A percentile compares a stretch with the other conserved stretches of the same genome.
phyloP scores from a whole-genome alignment of 2,329 filamentous ascomycete genomes.

The Didymella lethalis region DNA sequence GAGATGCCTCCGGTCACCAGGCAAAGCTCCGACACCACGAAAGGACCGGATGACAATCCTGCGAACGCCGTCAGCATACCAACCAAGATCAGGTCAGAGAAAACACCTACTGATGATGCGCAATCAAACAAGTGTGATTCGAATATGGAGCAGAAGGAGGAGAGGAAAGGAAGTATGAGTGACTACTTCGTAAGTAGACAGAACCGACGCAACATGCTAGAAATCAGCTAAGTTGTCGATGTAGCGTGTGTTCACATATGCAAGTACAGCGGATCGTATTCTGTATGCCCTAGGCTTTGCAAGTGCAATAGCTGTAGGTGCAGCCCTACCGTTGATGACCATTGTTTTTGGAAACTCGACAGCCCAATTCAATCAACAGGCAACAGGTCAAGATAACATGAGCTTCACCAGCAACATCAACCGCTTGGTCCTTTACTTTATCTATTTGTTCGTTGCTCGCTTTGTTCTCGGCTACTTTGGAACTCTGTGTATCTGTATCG shows the following conservation, averaged over 20 bases:
- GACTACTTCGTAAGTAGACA: slow-evolving; percentile 4
- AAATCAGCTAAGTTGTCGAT: neutral
- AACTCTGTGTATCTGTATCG: slow-evolving; percentile 83
- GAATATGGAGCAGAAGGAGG: neutral
- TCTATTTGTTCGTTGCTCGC: slow-evolving; percentile 32
- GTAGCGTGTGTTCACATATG: slow-evolving; percentile 24
- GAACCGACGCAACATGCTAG: no score
- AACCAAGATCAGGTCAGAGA: neutral
- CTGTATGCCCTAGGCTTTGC: slow-evolving; percentile 15
- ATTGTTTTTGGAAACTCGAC: slow-evolving; percentile 32
- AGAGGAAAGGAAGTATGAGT: slow-evolving; percentile 4
- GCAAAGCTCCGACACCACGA: neutral
- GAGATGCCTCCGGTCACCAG: neutral
- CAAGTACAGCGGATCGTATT: slow-evolving; percentile 12
- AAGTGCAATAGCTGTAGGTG: slow-evolving; percentile 70
- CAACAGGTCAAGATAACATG: slow-evolving; percentile 13
- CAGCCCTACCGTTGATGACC: slow-evolving; percentile 78
- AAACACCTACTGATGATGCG: neutral
- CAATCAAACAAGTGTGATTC: neutral
- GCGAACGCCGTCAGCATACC: neutral
- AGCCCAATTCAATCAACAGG: slow-evolving; percentile 25
- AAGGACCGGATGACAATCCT: neutral
- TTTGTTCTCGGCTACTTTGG: slow-evolving; percentile 73
- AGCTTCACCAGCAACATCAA: slow-evolving; percentile 20
- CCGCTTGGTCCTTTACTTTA: slow-evolving; percentile 33